These are phyloP conservation scores for Suillus clintonianus DNA, from an alignment of 768 basidiomycete species.

Conservation along the genomic window DNA sequence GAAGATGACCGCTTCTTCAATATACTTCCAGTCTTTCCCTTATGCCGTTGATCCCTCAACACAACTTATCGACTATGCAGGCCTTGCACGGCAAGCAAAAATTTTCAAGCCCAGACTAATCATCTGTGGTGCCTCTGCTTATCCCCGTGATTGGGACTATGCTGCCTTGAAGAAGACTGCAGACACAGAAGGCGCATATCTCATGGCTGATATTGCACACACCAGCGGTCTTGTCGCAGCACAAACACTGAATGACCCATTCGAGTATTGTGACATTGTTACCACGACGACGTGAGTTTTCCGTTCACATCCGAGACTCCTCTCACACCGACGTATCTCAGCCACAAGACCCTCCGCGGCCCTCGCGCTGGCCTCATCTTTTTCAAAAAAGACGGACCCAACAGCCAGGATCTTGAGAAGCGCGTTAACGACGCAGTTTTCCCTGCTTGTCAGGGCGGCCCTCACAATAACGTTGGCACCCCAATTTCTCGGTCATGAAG, in stretches of 20 bases:
- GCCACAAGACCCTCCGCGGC: slow-evolving; percentile 98
- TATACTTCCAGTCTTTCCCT: slow-evolving; percentile 99
- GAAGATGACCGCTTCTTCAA: slow-evolving; percentile 99
- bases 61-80: slow-evolving; percentile 87
- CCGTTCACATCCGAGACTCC: not conserved
- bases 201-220: slow-evolving; percentile 98
- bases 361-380: slow-evolving; percentile 98
- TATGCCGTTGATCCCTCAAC: slow-evolving; percentile 82
- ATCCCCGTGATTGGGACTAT: slow-evolving; percentile 99
- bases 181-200: slow-evolving; percentile 85
- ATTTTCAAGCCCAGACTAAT: slow-evolving; percentile 94
- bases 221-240: slow-evolving; percentile 95
- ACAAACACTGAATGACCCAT: slow-evolving; percentile 86
- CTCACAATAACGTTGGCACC: slow-evolving; percentile 88
- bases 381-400: slow-evolving; percentile 91
- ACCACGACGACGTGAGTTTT: slow-evolving; percentile 87
- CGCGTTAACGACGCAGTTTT: slow-evolving; percentile 98
- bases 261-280: slow-evolving; percentile 95
- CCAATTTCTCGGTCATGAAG: not conserved
- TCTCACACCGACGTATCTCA: slow-evolving; percentile 28
- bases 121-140: slow-evolving; percentile 98
- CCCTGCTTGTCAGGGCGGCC: slow-evolving; percentile 99
- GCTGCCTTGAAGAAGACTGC: slow-evolving; percentile 76
- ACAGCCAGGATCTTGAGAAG: slow-evolving; percentile 86
- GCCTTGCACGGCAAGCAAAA: slow-evolving; percentile 81